Evolutionary conservation across 495 filamentous ascomycete genomes (phyloP), one percentile per base, ranked within the genome.

Genomic region (Articulospora tetracladia): DNA sequence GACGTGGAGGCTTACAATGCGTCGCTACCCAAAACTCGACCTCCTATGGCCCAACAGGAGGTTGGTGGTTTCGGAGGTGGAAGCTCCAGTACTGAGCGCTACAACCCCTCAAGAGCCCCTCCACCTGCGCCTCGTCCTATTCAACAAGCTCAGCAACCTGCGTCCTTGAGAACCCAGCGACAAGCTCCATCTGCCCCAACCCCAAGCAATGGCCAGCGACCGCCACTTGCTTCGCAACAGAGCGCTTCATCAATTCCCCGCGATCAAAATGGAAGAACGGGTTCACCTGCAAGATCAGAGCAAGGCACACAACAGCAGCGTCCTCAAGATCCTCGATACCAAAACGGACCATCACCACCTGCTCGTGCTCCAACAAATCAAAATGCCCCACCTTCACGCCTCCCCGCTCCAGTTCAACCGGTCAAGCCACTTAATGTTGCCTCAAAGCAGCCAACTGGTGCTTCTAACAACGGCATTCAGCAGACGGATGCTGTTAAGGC

Each of bases 401-500:
- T 89, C 58, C 87, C 86, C 1, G 83, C 86, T 22, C 82, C 89
- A 44, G 77, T 81, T n/a, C 76, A 80, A 27, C 76, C 83, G 27
- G 89, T 93, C 50, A 96, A 97, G 74, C 93, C 93, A 17, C 78
- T 96, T 63, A 96, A 97, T 72, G 90, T 97, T 44, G 83, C 87
- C n/a, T 77, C 83, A 60, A 97, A 96, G 75, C 86, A 90, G 57
- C 78, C 77, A 13, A 80, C 78, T 17, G 46, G 27, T 54, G 68
- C 76, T 28, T 70, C 73, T 25, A 65, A 66, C n/a, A 82, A 82
- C 69, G 68, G 71, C 25, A 69, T 69, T 26, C 70, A 70, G 52
- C 74, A 80, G 53, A 72, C 72, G 19, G 86, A 90, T 73, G 79
- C 84, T 17, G 80, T 92, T 58, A 89, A 91, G 72, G 87, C 91